Base-by-base conservation (phyloP, 1,284 basidiomycete genomes). In the Boletus mariae region DNA sequence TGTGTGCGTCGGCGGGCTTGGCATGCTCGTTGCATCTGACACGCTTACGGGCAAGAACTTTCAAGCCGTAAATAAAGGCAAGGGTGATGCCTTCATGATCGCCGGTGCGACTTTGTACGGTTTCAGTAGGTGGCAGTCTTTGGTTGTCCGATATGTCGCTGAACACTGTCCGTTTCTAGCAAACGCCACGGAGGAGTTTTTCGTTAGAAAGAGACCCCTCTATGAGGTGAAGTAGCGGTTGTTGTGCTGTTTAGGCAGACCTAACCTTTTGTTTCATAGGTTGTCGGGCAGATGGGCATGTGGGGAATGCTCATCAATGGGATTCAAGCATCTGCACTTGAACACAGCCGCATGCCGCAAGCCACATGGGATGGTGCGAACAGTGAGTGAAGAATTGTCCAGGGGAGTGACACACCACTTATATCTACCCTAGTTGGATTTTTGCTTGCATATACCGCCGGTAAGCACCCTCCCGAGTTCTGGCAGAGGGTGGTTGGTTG, bases 21-120 rank as follows among this genome's bases (percentile, higher is more conserved):
- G 84, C 4, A 70, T 93, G 71, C 84, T 92, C 49, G 88, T 92
- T 35, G 76, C 75, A 4, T 86, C 85, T 5, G 89, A 90, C 59
- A 72, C 83, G 61, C 65, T 90, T 48, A 89, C 87, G 28, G 73
- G 82, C 56, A 90, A 89, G 69, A 78, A 84, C 66, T 89, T 38
- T 5, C 17, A 80, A 71, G 69, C 78, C n/a, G 83, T 80, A 9
- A 75, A 71, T 61, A 79, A 79, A 63, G 86, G 81, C 44, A 87
- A 88, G 67, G 90, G 92, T n/a, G 90, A 93, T 65, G 82, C 79
- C 28, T 90, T 92, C 67, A 93, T 93, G 88, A 80, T 93, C 55
- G 77, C 87, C 49, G 91, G 89, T 26, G 89, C 91, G 3, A 87
- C 88, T 0, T 74, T 93, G 25, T 94, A 94, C 59, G 92, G 91